These are phyloP conservation scores for Phaeoacremonium minimum DNA, from an alignment of 2,329 filamentous ascomycete genomes.

Conservation along the genomic window DNA sequence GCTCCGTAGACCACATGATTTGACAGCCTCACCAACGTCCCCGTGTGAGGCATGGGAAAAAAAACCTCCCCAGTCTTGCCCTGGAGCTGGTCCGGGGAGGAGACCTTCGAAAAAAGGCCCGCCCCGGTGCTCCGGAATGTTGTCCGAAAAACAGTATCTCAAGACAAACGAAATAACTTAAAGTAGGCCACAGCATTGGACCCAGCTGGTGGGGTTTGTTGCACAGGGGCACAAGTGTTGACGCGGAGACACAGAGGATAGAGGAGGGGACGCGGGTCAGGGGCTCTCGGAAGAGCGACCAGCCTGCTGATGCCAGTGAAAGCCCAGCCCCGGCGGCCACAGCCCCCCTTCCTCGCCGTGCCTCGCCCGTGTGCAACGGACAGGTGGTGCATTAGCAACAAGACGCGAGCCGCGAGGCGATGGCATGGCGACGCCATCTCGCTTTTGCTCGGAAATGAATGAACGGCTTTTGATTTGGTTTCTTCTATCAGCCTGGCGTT, in stretches of 20 bases:
- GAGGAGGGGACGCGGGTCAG: neutral
- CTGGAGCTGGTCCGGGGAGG: too few relatives aligned
- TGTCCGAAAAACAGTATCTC: conserved; percentile 15
- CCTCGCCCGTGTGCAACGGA: conserved; percentile 16
- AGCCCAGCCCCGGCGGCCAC: conserved; percentile 8
- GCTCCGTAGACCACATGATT: neutral
- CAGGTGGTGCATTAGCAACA: conserved; percentile 29
- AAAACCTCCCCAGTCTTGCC: too few relatives aligned
- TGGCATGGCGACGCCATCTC: conserved; percentile 10
- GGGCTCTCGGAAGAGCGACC: too few relatives aligned
- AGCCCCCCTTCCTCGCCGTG: conserved; percentile 8
- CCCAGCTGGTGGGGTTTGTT: conserved; percentile 29
- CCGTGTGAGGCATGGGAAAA: neutral
- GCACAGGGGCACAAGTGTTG: conserved; percentile 21
- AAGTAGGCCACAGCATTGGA: conserved; percentile 49
- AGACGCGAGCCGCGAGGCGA: conserved; percentile 20
- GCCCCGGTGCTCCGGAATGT: neutral
- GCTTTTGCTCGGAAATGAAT: conserved; percentile 23
- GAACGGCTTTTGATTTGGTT: conserved; percentile 23
- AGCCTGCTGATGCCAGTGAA: too few relatives aligned
- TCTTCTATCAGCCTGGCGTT: conserved; percentile 16
- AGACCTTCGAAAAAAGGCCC: too few relatives aligned
- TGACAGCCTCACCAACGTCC: neutral
- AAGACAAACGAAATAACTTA: conserved; percentile 24
- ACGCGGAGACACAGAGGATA: conserved; percentile 39